A percentile compares a stretch with the other conserved stretches of the same genome.
These are phyloP conservation scores for Salix suchowensis DNA, from an alignment of 345 rosid genomes.

Conservation along the genomic window DNA sequence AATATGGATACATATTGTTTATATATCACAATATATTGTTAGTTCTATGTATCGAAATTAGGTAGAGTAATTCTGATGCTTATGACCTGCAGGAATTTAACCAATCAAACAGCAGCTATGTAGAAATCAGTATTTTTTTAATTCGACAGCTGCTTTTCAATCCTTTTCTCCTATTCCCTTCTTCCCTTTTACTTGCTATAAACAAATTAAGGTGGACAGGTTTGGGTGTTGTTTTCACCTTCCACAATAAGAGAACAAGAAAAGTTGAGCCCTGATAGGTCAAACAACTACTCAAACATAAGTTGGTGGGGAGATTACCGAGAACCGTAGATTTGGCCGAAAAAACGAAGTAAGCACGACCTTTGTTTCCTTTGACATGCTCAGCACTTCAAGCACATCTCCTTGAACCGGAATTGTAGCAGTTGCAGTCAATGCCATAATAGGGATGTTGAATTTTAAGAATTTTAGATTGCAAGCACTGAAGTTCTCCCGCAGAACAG, in stretches of 20 bases:
- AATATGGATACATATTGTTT: no score
- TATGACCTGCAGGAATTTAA: no score
- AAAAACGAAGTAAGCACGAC: constrained; percentile 75
- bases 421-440: constrained; percentile 95
- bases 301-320: constrained; percentile 22
- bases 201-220: neutral
- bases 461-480: constrained; percentile 44
- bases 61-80: no score
- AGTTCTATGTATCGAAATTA: no score
- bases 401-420: constrained; percentile 69
- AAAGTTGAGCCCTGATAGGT: neutral
- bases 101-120: no score
- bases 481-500: constrained; percentile 63
- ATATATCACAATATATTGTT: no score
- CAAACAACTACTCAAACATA: neutral
- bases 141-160: no score
- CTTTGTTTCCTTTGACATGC: constrained; percentile 66
- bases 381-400: constrained; percentile 65
- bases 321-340: constrained; percentile 69
- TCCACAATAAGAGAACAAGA: neutral
- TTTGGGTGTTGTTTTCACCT: neutral
- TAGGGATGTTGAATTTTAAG: constrained; percentile 60
- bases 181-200: neutral
- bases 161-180: neutral
- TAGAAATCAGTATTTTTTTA: no score